These are phyloP conservation scores for Mycena chlorophos DNA, from an alignment of 768 basidiomycete genomes.

Conservation along the genomic window DNA sequence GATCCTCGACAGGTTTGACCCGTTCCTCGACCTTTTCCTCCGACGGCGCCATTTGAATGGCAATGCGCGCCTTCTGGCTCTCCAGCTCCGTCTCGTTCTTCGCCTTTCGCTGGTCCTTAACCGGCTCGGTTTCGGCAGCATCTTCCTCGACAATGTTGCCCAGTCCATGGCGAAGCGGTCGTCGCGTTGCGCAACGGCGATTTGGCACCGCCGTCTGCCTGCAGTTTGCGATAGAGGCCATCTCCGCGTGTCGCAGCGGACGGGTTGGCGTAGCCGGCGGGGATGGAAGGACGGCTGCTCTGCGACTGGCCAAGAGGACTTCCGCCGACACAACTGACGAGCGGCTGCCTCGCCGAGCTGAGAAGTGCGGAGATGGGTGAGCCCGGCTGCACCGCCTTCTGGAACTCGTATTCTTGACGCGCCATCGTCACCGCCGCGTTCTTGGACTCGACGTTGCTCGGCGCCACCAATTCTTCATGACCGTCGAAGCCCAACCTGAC, in stretches of 20 bases:
- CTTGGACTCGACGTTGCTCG: slow-evolving; percentile 42
- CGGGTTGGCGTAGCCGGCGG: slow-evolving; percentile 16
- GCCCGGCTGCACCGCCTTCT: slow-evolving; percentile 91
- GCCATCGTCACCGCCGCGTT: slow-evolving; percentile 54
- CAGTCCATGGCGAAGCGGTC: slow-evolving; percentile 38
- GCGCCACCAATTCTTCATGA: slow-evolving; percentile 43
- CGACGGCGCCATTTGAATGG: slow-evolving; percentile 85
- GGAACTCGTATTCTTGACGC: slow-evolving; percentile 95
- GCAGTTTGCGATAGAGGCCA: slow-evolving; percentile 33
- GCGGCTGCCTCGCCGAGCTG: slow-evolving; percentile 83
- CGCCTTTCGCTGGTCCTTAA: slow-evolving; percentile 36
- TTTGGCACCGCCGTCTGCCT: slow-evolving; percentile 55
- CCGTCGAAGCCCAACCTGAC: slow-evolving; percentile 64
- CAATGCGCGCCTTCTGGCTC: slow-evolving; percentile 89
- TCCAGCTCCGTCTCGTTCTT: slow-evolving; percentile 75
- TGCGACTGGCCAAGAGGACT: slow-evolving; percentile 24
- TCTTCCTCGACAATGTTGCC: slow-evolving; percentile 46
- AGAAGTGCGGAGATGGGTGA: slow-evolving; percentile 92
- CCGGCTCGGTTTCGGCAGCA: slow-evolving; percentile 27
- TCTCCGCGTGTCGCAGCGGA: slow-evolving; percentile 13
- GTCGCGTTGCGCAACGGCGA: slow-evolving; percentile 52
- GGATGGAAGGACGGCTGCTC: slow-evolving; percentile 15
- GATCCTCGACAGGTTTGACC: slow-evolving; percentile 20
- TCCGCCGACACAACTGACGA: slow-evolving; percentile 62
- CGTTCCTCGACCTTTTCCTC: slow-evolving; percentile 34